These are phyloP conservation scores for Exobasidium cylindrosporum DNA, from an alignment of 1,284 basidiomycete genomes.

Conservation along the genomic window DNA sequence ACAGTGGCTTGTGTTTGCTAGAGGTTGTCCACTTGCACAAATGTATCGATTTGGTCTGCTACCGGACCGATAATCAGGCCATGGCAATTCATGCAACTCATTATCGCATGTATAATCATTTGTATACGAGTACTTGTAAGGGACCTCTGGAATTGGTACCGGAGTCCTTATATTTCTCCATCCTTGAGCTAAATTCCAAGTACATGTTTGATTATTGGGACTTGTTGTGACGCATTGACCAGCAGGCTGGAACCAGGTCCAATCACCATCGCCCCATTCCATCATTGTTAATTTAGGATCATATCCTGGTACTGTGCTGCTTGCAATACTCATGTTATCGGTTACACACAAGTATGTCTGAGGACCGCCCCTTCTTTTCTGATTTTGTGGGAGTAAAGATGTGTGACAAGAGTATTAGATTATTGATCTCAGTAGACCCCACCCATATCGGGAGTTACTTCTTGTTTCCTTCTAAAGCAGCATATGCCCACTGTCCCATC, in stretches of 20 bases:
- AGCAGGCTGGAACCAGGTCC: not conserved
- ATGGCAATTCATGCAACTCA: not conserved
- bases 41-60: not conserved
- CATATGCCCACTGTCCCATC: too few relatives aligned
- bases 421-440: too few relatives aligned
- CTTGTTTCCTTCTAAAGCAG: too few relatives aligned
- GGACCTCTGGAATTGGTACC: not conserved
- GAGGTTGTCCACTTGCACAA: not conserved
- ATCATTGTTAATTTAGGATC: not conserved
- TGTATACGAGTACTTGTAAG: not conserved
- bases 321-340: too few relatives aligned
- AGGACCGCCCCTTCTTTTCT: too few relatives aligned
- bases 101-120: constrained; percentile 1
- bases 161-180: not conserved
- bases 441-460: too few relatives aligned
- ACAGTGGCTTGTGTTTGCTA: not conserved
- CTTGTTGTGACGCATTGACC: not conserved
- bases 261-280: not conserved
- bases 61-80: not conserved
- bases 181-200: not conserved
- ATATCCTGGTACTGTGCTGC: not conserved
- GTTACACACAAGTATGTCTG: too few relatives aligned
- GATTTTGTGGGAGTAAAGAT: too few relatives aligned
- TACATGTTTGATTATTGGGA: not conserved
- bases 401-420: too few relatives aligned